A percentile compares a stretch with the other conserved stretches of the same genome.
Conservation (phyloP, 2,329 filamentous ascomycete species). For the Ophiocordyceps unilateralis region DNA sequence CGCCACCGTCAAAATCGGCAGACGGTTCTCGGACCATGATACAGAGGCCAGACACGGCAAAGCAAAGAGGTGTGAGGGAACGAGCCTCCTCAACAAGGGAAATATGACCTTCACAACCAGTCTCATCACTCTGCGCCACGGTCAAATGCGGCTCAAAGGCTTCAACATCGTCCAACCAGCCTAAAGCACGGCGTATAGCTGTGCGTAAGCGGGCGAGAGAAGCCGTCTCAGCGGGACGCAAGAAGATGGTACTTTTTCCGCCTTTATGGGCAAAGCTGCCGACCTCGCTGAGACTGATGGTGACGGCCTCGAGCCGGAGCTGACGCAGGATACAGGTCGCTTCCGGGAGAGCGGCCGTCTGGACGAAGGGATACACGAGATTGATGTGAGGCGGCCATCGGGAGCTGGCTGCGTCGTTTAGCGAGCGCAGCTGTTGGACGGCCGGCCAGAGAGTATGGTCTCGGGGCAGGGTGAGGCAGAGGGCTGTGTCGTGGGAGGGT, state of each 20-base stretch:
- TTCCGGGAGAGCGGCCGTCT: slow-evolving; percentile 23
- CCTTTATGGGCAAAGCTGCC: slow-evolving; percentile 29
- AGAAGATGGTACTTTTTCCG: slow-evolving; percentile 31
- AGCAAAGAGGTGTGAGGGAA: slow-evolving; percentile 28
- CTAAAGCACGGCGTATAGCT: slow-evolving; percentile 18
- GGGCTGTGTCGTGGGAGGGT: slow-evolving; percentile 32
- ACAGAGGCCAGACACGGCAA: slow-evolving; percentile 28
- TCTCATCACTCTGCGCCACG: background rate
- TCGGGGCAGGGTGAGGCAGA: slow-evolving; percentile 40
- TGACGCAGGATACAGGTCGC: slow-evolving; percentile 18
- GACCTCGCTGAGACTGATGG: slow-evolving; percentile 19
- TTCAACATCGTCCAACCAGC: slow-evolving; percentile 1
- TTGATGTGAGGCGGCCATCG: slow-evolving; percentile 54
- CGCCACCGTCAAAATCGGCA: slow-evolving; percentile 7
- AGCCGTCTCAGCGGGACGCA: slow-evolving; percentile 11
- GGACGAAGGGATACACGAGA: slow-evolving; percentile 48
- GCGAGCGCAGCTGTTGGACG: slow-evolving; percentile 36
- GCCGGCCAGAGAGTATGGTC: slow-evolving; percentile 21
- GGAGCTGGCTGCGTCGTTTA: slow-evolving; percentile 43
- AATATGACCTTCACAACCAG: background rate
- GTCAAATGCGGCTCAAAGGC: background rate
- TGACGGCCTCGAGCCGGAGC: slow-evolving; percentile 4
- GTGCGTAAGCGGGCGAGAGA: slow-evolving; percentile 16
- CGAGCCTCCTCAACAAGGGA: slow-evolving; percentile 26
- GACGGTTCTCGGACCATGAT: slow-evolving; percentile 33